Evolutionary conservation across 2,329 filamentous ascomycete genomes (phyloP).

Genomic region (Shiraia sp.): DNA sequence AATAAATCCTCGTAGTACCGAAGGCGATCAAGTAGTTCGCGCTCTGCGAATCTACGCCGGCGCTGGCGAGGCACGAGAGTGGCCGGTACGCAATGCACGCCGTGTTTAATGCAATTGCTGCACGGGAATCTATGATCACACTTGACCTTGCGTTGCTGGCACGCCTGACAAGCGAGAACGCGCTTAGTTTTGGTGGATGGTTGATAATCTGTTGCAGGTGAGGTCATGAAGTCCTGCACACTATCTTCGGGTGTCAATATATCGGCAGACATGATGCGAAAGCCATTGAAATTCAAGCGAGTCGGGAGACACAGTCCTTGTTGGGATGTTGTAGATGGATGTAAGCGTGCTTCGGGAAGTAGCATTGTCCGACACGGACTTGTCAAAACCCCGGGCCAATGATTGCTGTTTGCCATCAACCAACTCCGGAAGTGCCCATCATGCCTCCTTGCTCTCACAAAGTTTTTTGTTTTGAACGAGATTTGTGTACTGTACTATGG

Average conservation of each 20-base stretch:
- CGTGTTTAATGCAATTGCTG: constrained; percentile 33
- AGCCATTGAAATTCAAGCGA: background rate
- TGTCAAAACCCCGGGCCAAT: too few relatives aligned
- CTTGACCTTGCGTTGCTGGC: constrained; percentile 60
- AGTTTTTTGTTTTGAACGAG: too few relatives aligned
- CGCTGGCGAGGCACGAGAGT: constrained; percentile 57
- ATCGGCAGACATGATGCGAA: constrained; percentile 10
- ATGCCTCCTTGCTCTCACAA: too few relatives aligned
- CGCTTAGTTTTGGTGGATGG: constrained; percentile 37
- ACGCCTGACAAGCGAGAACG: constrained; percentile 67
- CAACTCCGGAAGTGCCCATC: too few relatives aligned
- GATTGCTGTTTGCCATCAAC: too few relatives aligned
- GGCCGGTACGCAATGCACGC: constrained; percentile 44
- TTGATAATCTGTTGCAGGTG: constrained; percentile 3
- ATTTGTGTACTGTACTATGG: too few relatives aligned
- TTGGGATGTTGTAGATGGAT: background rate
- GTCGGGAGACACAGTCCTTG: background rate
- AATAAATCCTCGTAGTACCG: constrained; percentile 70
- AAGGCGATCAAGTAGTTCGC: constrained; percentile 70
- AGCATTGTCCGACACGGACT: too few relatives aligned
- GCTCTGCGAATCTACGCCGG: constrained; percentile 68
- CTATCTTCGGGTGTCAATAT: constrained; percentile 8
- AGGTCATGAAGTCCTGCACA: background rate
- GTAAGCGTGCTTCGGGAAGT: too few relatives aligned
- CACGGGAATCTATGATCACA: constrained; percentile 46